Conservation (phyloP, 2,329 filamentous ascomycete genomes). For the Sclerotinia trifoliorum region DNA sequence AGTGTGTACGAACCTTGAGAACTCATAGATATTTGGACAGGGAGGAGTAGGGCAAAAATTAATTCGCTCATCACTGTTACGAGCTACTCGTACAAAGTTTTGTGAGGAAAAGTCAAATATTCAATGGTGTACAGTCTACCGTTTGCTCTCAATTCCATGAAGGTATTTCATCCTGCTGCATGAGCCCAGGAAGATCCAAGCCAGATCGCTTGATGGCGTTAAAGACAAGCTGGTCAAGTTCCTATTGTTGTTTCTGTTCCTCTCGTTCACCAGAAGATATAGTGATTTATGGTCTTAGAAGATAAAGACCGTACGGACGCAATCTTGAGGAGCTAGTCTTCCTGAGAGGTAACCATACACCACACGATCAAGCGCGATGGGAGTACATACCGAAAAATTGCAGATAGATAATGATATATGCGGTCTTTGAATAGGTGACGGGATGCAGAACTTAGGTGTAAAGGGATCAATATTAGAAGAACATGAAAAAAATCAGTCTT, state of each 20-base stretch:
- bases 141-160: neutral
- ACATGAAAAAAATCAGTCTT: no score
- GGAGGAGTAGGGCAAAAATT: neutral
- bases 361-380: no score
- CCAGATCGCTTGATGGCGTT: neutral
- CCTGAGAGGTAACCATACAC: no score
- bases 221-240: neutral
- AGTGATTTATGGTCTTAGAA: neutral
- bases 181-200: neutral
- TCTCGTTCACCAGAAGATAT: neutral
- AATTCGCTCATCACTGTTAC: neutral
- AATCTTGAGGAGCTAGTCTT: neutral
- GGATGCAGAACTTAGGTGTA: no score
- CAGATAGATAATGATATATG: no score
- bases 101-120: neutral
- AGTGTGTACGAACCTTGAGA: neutral
- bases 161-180: no score
- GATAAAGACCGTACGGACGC: neutral
- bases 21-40: no score
- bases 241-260: neutral
- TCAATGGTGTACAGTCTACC: neutral
- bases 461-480: no score
- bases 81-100: neutral
- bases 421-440: no score
- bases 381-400: no score